A percentile compares a stretch with the other conserved stretches of the same genome.
Conservation (phyloP, 2,329 filamentous ascomycete species). For the Lachnellula arida region DNA sequence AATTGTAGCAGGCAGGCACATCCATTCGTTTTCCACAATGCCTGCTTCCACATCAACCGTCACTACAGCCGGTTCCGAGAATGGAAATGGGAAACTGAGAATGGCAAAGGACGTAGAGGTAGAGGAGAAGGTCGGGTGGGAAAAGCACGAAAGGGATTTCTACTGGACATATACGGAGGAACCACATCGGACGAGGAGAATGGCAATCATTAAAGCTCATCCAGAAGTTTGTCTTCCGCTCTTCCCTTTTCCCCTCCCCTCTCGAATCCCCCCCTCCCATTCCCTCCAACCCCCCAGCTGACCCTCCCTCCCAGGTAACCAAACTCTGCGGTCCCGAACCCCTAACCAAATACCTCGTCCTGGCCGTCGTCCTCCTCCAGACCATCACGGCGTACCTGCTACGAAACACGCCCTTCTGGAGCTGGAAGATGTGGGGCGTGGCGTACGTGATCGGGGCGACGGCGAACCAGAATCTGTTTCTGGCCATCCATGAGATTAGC, state of each 20-base stretch:
- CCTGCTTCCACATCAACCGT: no score
- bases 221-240: no score
- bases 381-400: conserved; percentile 72
- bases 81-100: background rate
- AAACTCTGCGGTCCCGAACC: conserved; percentile 97
- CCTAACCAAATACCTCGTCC: conserved; percentile 88
- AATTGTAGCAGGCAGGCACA: no score
- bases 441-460: conserved; percentile 92
- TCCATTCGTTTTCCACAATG: no score
- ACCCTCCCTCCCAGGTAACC: conserved; percentile 60
- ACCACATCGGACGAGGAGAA: no score
- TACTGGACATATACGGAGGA: no score
- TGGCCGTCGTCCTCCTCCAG: conserved; percentile 78
- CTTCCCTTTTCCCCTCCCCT: no score
- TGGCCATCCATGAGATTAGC: conserved; percentile 97
- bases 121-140: no score
- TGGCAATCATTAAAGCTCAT: no score
- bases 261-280: no score
- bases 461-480: conserved; percentile 96
- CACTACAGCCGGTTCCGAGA: no score
- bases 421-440: conserved; percentile 77
- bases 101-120: background rate
- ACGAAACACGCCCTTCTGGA: conserved; percentile 71
- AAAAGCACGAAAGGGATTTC: background rate
- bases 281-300: background rate